Evolutionary conservation across 371 early-diverging fungal genomes (phyloP).

Genomic region (Rhizopus sp.): DNA sequence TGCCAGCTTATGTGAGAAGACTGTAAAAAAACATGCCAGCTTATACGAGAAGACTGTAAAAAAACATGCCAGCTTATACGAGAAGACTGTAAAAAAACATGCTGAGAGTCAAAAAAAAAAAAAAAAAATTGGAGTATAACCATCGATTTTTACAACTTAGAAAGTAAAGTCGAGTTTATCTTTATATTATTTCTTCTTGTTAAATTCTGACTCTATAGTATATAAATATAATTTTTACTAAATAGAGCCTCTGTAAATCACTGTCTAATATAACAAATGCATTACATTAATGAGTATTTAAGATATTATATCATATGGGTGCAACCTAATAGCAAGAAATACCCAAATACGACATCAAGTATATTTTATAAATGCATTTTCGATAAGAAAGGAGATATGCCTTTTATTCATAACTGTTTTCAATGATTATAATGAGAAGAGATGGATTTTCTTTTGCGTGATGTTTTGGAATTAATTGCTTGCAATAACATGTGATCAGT

Average conservation of each 20-base stretch:
- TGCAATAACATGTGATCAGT: slow-evolving; percentile 14
- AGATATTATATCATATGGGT: slow-evolving; percentile 4
- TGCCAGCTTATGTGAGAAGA: slow-evolving; percentile 10
- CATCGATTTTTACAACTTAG: slow-evolving; percentile 10
- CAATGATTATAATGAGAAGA: slow-evolving; percentile 14
- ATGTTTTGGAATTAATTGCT: slow-evolving; percentile 9
- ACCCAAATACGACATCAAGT: slow-evolving; percentile 10
- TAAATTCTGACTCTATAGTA: slow-evolving; percentile 7
- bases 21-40: slow-evolving; percentile 10
- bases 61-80: slow-evolving; percentile 11
- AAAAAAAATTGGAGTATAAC: slow-evolving; percentile 4
- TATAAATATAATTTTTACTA: slow-evolving; percentile 8
- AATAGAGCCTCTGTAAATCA: slow-evolving; percentile 9
- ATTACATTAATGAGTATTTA: slow-evolving; percentile 7
- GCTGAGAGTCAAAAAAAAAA: no score
- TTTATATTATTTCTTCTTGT: slow-evolving; percentile 2
- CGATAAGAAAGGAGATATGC: slow-evolving; percentile 6
- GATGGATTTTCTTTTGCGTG: slow-evolving; percentile 21
- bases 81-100: slow-evolving; percentile 8
- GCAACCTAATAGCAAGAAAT: slow-evolving; percentile 10
- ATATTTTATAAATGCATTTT: slow-evolving; percentile 6
- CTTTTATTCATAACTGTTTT: slow-evolving; percentile 8
- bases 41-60: slow-evolving; percentile 8
- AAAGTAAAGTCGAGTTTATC: slow-evolving; percentile 9
- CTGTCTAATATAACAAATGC: slow-evolving; percentile 5